Percentiles rank a stretch among this genome's conserved stretches.
Conservation (phyloP, 31 red algal species). For the Odonthalia washingtoniensis region DNA sequence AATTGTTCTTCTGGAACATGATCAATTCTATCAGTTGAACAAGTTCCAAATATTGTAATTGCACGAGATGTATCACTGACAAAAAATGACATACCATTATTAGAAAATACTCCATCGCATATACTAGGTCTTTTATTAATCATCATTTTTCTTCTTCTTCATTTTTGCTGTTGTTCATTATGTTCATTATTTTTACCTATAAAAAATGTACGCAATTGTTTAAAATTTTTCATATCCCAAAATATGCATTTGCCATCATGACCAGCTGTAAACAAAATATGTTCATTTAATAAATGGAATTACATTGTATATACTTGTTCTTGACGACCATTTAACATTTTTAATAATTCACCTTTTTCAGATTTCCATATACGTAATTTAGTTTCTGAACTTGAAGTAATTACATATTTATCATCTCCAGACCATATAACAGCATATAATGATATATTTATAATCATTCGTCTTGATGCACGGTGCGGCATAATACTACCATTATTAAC, state of each 20-base stretch:
- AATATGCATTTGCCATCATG: conserved; percentile 78
- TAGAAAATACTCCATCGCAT: conserved; percentile 79
- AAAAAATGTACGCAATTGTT: too few species aligned
- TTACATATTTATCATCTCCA: conserved; percentile 74
- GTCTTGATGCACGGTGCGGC: conserved; percentile 74
- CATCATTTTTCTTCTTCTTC: too few species aligned
- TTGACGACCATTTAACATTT: conserved; percentile 70
- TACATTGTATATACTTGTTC: conserved; percentile 79
- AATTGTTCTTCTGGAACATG: conserved; percentile 92
- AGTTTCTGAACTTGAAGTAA: conserved; percentile 76
- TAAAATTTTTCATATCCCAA: conserved; percentile 90
- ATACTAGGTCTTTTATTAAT: conserved; percentile 61
- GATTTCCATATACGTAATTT: conserved; percentile 89
- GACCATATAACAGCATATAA: conserved; percentile 87
- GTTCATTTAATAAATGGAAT: conserved; percentile 77
- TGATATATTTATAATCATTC: conserved; percentile 55
- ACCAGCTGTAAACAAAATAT: conserved; percentile 79
- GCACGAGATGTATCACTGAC: conserved; percentile 85
- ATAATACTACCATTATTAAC: conserved; percentile 77
- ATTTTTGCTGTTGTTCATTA: too few species aligned
- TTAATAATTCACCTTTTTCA: conserved; percentile 60
- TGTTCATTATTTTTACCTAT: too few species aligned
- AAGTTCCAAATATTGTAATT: conserved; percentile 70
- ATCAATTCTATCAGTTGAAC: conserved; percentile 64
- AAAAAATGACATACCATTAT: conserved; percentile 81